Percentiles rank a stretch among this genome's conserved stretches.
phyloP scores from a whole-genome alignment of 352 stramenopile species.

The Globisporangium acanthophoron region DNA sequence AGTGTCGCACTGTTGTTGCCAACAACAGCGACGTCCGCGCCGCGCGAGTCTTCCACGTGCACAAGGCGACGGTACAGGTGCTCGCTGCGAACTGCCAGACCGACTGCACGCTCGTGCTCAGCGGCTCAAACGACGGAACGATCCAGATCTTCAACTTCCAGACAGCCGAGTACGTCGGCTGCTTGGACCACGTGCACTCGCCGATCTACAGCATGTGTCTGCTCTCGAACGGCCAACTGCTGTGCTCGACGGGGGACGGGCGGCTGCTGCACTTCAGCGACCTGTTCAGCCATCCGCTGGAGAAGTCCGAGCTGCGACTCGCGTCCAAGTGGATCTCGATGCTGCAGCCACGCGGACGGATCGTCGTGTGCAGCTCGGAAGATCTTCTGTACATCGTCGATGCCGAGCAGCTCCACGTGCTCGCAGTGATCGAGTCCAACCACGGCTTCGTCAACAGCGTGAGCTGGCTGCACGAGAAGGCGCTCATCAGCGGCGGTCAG shows the following conservation, averaged over 20 bases:
- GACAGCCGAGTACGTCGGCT: conserved; percentile 37
- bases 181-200: conserved; percentile 32
- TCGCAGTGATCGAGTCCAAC: conserved; percentile 32
- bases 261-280: conserved; percentile 43
- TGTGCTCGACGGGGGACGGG: conserved; percentile 65
- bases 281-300: conserved; percentile 7
- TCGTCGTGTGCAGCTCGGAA: conserved; percentile 51
- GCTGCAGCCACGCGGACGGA: conserved; percentile 34
- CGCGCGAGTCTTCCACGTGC: conserved; percentile 28
- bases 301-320: conserved; percentile 33
- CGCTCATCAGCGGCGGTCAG: conserved; percentile 48
- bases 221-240: conserved; percentile 23
- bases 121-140: conserved; percentile 65
- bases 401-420: conserved; percentile 27
- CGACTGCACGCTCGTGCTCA: conserved; percentile 31
- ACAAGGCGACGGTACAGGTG: conserved; percentile 52
- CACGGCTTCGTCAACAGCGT: conserved; percentile 67
- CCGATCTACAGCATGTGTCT: conserved; percentile 49
- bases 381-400: conserved; percentile 58
- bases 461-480: conserved; percentile 35
- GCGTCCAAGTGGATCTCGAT: conserved; percentile 57
- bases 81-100: conserved; percentile 16
- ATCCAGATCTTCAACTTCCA: conserved; percentile 61
- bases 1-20: background rate
- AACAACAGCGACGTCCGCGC: conserved; percentile 9